Evolutionary conservation across 2,329 filamentous ascomycete genomes (phyloP).

Genomic region (Aspergillus phoenicis): DNA sequence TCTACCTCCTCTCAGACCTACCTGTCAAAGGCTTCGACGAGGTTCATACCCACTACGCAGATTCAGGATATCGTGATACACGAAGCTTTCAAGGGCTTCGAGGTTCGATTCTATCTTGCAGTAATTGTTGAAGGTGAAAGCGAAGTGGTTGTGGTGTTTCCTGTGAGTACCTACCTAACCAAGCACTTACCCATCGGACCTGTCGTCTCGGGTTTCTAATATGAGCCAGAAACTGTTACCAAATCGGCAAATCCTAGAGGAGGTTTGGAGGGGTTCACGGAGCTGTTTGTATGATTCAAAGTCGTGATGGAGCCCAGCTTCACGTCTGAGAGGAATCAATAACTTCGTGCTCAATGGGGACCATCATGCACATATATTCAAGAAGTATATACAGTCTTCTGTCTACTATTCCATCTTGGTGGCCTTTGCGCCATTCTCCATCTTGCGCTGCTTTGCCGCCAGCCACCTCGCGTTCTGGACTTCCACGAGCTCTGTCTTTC

Average conservation of each 20-base stretch:
- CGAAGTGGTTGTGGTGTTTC: slow-evolving; percentile 93
- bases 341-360: neutral
- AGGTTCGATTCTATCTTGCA: slow-evolving; percentile 84
- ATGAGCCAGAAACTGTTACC: slow-evolving; percentile 65
- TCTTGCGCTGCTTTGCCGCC: slow-evolving; percentile 51
- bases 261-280: slow-evolving; percentile 84
- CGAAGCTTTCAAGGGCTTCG: slow-evolving; percentile 90
- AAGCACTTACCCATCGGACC: neutral
- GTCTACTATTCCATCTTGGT: slow-evolving; percentile 17
- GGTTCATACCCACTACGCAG: slow-evolving; percentile 85
- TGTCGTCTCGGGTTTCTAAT: slow-evolving; percentile 7
- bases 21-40: slow-evolving; percentile 62
- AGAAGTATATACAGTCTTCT: slow-evolving; percentile 17
- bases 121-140: slow-evolving; percentile 88
- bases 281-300: slow-evolving; percentile 77
- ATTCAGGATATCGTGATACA: slow-evolving; percentile 94
- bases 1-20: slow-evolving; percentile 70
- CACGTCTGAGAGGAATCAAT: neutral
- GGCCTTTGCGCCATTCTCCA: slow-evolving; percentile 31
- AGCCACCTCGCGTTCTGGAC: slow-evolving; percentile 65
- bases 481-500: slow-evolving; percentile 60
- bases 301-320: slow-evolving; percentile 35
- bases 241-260: slow-evolving; percentile 72
- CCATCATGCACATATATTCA: slow-evolving; percentile 9
- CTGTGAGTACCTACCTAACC: slow-evolving; percentile 50